Evolutionary conservation across 768 basidiomycete genomes (phyloP).

Genomic region (Suillus clintonianus): DNA sequence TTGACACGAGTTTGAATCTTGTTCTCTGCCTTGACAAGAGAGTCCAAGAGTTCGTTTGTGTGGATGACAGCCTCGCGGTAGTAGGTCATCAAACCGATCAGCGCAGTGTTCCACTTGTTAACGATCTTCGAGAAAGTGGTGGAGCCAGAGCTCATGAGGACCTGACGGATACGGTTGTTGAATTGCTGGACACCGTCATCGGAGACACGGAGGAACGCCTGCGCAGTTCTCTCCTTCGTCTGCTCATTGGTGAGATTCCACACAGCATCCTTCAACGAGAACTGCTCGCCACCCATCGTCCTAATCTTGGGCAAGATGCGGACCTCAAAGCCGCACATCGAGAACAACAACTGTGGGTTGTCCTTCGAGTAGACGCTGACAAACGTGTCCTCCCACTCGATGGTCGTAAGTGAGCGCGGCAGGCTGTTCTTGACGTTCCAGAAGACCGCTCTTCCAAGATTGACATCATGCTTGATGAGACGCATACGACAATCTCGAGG

Average conservation of each 20-base stretch:
- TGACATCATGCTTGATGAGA: constrained; percentile 98
- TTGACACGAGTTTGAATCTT: constrained; percentile 99
- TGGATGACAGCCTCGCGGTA: constrained; percentile 98
- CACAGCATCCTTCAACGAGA: constrained; percentile 93
- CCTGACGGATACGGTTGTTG: constrained; percentile 95
- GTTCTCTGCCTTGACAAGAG: constrained; percentile 98
- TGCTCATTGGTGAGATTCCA: constrained; percentile 98
- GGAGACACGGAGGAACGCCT: constrained; percentile 96
- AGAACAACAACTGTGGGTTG: constrained; percentile 96
- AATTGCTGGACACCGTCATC: constrained; percentile 97
- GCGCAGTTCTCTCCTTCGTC: constrained; percentile 96
- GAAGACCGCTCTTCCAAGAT: constrained; percentile 95
- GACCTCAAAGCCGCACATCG: constrained; percentile 99
- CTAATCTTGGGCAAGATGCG: constrained; percentile 96
- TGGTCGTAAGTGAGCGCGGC: constrained; percentile 93
- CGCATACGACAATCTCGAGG: constrained; percentile 99
- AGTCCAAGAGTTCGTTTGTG: constrained; percentile 93
- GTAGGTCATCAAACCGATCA: constrained; percentile 97
- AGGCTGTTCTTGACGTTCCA: constrained; percentile 99
- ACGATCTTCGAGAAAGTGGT: constrained; percentile 99
- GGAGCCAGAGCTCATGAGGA: constrained; percentile 97
- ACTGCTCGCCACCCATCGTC: constrained; percentile 94
- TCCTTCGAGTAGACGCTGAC: constrained; percentile 97
- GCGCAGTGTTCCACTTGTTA: constrained; percentile 96
- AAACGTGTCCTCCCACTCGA: constrained; percentile 99